Conservation (phyloP, 148 eudicot species). For the Nepenthes mirabilis region DNA sequence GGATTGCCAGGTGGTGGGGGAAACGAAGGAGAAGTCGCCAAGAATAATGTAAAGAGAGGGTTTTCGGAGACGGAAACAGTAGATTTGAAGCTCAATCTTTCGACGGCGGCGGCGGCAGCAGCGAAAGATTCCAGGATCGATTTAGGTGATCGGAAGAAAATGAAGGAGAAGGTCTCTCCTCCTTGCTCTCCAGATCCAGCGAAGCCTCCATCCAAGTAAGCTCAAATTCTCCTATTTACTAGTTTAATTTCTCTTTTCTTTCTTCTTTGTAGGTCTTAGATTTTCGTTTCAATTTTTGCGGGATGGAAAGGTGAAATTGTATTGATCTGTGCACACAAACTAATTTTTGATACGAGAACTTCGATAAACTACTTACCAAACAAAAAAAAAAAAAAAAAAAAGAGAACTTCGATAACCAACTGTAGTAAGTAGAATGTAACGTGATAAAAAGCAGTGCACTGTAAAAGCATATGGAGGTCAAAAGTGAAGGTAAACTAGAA, state of each 20-base stretch:
- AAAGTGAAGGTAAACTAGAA: too few species aligned
- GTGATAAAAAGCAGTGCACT: too few species aligned
- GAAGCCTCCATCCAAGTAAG: conserved; percentile 46
- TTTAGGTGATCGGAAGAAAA: neutral
- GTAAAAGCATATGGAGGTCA: too few species aligned
- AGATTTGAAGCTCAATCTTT: conserved; percentile 38
- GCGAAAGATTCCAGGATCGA: neutral
- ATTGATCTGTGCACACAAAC: neutral
- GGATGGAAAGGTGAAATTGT: neutral
- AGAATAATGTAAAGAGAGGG: conserved; percentile 29
- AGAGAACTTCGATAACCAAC: neutral
- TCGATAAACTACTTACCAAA: too few species aligned
- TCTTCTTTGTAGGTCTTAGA: too few species aligned
- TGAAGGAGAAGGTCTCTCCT: conserved; percentile 15
- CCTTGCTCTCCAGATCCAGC: conserved; percentile 11
- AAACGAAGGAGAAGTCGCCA: conserved; percentile 8
- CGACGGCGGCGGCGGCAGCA: conserved; percentile 7
- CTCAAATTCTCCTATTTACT: neutral
- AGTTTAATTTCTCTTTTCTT: neutral
- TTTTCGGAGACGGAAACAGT: conserved; percentile 24
- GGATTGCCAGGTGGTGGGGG: conserved; percentile 20
- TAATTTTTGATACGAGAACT: too few species aligned
- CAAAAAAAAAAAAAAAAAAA: neutral
- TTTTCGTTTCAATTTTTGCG: neutral
- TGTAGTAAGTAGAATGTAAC: too few species aligned